These are phyloP conservation scores for Solanum bukasovii DNA, from an alignment of 257 asterid species.

Conservation along the genomic window DNA sequence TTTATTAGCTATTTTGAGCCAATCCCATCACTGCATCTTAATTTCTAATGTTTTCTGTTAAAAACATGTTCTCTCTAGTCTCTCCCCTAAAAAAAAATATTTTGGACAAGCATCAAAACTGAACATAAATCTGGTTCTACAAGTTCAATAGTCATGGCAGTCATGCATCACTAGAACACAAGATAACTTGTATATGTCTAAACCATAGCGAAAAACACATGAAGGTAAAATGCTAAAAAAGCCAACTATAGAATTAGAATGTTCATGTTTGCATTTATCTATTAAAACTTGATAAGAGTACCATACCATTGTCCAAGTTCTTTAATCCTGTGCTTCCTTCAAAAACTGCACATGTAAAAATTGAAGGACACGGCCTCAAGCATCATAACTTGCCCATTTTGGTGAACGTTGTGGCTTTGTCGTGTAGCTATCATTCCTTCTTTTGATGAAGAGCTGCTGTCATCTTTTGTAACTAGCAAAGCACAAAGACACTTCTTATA, in stretches of 20 bases:
- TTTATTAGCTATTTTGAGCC: background rate
- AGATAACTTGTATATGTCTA: background rate
- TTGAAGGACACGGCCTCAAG: conserved; percentile 14
- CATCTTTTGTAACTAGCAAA: background rate
- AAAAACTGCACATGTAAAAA: conserved; percentile 14
- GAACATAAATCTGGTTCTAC: background rate
- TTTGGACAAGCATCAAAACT: background rate
- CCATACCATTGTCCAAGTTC: background rate
- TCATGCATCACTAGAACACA: background rate
- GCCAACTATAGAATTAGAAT: background rate
- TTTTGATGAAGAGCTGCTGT: conserved; percentile 2
- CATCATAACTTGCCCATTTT: conserved; percentile 17
- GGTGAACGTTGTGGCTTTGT: background rate
- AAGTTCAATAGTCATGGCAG: background rate
- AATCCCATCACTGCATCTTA: background rate
- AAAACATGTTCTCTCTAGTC: background rate
- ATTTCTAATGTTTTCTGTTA: background rate
- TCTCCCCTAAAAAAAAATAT: background rate
- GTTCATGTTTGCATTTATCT: background rate
- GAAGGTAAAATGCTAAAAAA: background rate
- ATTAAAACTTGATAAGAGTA: background rate
- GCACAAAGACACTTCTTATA: background rate
- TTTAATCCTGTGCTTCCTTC: conserved; percentile 5
- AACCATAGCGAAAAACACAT: background rate
- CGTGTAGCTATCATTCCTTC: background rate